Base-by-base conservation (phyloP, 75 land plant genomes). In the Pinus albicaulis region DNA sequence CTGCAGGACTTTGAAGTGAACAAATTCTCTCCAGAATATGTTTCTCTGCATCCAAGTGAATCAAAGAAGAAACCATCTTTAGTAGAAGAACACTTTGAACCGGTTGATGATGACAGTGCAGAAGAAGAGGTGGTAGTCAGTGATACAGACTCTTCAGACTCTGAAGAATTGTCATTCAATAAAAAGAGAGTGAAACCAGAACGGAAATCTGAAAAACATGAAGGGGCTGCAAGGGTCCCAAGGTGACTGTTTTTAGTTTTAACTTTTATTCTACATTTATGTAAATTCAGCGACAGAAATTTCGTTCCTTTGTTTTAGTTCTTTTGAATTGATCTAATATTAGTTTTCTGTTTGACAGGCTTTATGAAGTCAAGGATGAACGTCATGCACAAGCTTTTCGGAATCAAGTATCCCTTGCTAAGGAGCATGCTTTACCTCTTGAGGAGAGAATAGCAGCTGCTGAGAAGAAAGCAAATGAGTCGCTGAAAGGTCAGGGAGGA, bases 341-440 rank as follows among this genome's bases (percentile, higher is more conserved):
- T 11, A 41, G n/a, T 76, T 73, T 76, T 44, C 26, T 23, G 4
- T 31, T 17, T 68, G 55, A 6, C 20, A 36, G 77, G 82, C 80
- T 98, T 56, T 89, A 92, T 76, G 98, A 92, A 79, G 92, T 86
- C 4, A 98, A 98, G 82, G 99, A 98, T 82, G 95, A 91, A 62
- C 64, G 87, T 0, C 99, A 95, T 80, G 98, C 99, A 44, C 92
- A 95, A 74, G 99, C 98, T 31, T 98, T 95, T 73, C 76, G 74
- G 78, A 92, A 90, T 57, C 36, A 79, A 38, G 74, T 76, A n/a
- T 95, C 99, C 10, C 87, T 98, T 36, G 90, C 87, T 14, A 77
- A 83, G 15, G 94, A 95, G 74, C 83, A 84, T 10, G 76, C 84
- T 38, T 88, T 90, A 24, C 86, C 99, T 26, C 74, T 98, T 20